These are phyloP conservation scores for Rubroboletus pulcherrimus DNA, from an alignment of 768 basidiomycete genomes.

Conservation along the genomic window DNA sequence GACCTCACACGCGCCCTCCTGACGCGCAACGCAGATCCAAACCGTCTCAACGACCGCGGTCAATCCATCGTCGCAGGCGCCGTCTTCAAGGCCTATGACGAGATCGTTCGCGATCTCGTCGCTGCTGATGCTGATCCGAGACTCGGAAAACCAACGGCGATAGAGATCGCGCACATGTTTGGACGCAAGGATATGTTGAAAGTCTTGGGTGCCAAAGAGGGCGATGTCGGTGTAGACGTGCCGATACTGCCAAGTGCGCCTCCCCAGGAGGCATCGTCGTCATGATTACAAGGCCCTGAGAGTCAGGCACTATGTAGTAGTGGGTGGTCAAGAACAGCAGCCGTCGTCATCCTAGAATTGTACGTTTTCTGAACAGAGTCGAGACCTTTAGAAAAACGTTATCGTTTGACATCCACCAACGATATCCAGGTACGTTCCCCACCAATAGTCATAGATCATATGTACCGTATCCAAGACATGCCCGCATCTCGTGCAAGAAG, in stretches of 20 bases:
- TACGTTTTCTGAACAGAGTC: neutral
- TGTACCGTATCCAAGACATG: neutral
- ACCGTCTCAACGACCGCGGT: slow-evolving; percentile 64
- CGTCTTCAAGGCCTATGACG: slow-evolving; percentile 69
- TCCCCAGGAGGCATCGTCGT: neutral
- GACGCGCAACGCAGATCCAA: slow-evolving; percentile 57
- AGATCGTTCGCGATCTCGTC: slow-evolving; percentile 55
- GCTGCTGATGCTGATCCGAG: slow-evolving; percentile 58
- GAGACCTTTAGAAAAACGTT: neutral
- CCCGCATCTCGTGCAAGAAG: neutral
- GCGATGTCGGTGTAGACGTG: slow-evolving; percentile 38
- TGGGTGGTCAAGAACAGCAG: neutral
- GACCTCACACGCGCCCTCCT: slow-evolving; percentile 52
- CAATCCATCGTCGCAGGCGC: slow-evolving; percentile 77
- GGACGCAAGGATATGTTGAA: slow-evolving; percentile 51
- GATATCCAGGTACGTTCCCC: neutral
- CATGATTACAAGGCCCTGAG: neutral
- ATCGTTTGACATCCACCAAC: neutral
- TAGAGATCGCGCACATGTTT: slow-evolving; percentile 69
- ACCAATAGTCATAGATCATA: neutral
- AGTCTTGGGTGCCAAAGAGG: slow-evolving; percentile 56
- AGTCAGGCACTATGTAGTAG: neutral
- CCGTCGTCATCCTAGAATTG: neutral
- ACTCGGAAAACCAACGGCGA: slow-evolving; percentile 61
- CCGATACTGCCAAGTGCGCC: slow-evolving; percentile 25